These are phyloP conservation scores for Guyanaporus albipodus DNA, from an alignment of 768 basidiomycete genomes.

Conservation along the genomic window DNA sequence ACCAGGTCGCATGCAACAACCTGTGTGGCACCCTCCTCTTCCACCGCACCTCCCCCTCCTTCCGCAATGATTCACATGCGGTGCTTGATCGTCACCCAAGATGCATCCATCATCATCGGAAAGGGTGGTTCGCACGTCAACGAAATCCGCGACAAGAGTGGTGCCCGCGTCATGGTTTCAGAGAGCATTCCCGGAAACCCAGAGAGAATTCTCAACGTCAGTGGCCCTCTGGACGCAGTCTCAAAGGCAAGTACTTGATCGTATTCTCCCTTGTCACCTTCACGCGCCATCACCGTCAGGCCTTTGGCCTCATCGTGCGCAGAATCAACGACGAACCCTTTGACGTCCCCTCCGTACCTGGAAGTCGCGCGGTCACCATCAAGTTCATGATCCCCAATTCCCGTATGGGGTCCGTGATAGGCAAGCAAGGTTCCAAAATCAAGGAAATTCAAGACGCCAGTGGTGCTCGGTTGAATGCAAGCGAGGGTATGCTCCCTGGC, in stretches of 20 bases:
- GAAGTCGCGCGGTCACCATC: slow-evolving; percentile 97
- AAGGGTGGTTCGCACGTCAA: slow-evolving; percentile 95
- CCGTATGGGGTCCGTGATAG: slow-evolving; percentile 98
- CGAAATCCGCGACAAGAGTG: slow-evolving; percentile 97
- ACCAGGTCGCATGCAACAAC: slow-evolving; percentile 44
- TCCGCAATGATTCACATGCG: slow-evolving; percentile 94
- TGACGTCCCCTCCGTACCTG: slow-evolving; percentile 95
- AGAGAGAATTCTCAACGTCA: slow-evolving; percentile 97
- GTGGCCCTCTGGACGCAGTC: slow-evolving; percentile 95
- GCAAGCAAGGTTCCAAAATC: slow-evolving; percentile 96
- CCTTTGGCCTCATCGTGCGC: slow-evolving; percentile 97
- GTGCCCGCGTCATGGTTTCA: slow-evolving; percentile 93
- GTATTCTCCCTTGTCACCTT: not conserved
- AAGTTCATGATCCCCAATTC: slow-evolving; percentile 99
- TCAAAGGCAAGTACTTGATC: slow-evolving; percentile 67
- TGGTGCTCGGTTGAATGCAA: slow-evolving; percentile 93
- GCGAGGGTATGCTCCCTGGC: slow-evolving; percentile 97
- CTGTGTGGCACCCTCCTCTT: slow-evolving; percentile 48
- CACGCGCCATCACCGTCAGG: slow-evolving; percentile 44
- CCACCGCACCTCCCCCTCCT: slow-evolving; percentile 47
- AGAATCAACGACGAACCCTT: slow-evolving; percentile 99
- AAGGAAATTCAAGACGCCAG: slow-evolving; percentile 99
- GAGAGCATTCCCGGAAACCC: slow-evolving; percentile 99
- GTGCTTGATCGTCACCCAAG: slow-evolving; percentile 97
- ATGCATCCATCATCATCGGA: slow-evolving; percentile 98